Percentiles rank a stretch among this genome's conserved stretches.
phyloP scores from a whole-genome alignment of 2,329 filamentous ascomycete species.

The Spiromastix sp. region DNA sequence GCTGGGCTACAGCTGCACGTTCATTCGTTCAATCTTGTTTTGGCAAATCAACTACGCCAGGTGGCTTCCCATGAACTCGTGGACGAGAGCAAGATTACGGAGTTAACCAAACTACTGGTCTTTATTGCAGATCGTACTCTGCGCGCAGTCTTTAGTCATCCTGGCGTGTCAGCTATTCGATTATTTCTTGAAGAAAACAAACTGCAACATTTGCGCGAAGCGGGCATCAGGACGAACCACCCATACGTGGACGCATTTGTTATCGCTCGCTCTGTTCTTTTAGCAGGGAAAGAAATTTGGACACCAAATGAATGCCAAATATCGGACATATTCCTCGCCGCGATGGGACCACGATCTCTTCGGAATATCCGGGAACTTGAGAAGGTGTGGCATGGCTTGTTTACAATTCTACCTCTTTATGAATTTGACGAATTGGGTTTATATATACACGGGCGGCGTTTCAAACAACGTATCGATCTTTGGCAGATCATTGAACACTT shows the following conservation, averaged over 20 bases:
- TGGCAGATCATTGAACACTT: constrained; percentile 41
- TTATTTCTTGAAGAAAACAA: constrained; percentile 37
- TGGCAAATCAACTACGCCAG: constrained; percentile 30
- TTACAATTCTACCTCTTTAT: constrained; percentile 42
- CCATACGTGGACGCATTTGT: constrained; percentile 38
- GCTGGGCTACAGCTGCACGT: constrained; percentile 16
- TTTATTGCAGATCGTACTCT: constrained; percentile 28
- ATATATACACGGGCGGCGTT: constrained; percentile 30
- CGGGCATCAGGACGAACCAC: constrained; percentile 37
- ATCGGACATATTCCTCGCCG: constrained; percentile 22
- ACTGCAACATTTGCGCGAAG: constrained; percentile 31
- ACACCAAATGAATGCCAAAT: constrained; percentile 32
- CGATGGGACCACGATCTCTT: constrained; percentile 22
- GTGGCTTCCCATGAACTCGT: constrained; percentile 26
- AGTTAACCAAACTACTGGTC: constrained; percentile 23
- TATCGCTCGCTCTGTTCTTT: constrained; percentile 35
- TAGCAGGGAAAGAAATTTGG: constrained; percentile 21
- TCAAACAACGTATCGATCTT: constrained; percentile 32
- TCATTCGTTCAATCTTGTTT: constrained; percentile 20
- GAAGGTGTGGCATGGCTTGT: constrained; percentile 33
- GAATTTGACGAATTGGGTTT: constrained; percentile 44
- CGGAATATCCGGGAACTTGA: constrained; percentile 25
- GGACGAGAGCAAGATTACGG: constrained; percentile 12
- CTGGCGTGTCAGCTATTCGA: constrained; percentile 27
- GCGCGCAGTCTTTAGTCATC: constrained; percentile 20